Base-by-base conservation (phyloP, 176 grass and related monocot species). In the Avena sativa region DNA sequence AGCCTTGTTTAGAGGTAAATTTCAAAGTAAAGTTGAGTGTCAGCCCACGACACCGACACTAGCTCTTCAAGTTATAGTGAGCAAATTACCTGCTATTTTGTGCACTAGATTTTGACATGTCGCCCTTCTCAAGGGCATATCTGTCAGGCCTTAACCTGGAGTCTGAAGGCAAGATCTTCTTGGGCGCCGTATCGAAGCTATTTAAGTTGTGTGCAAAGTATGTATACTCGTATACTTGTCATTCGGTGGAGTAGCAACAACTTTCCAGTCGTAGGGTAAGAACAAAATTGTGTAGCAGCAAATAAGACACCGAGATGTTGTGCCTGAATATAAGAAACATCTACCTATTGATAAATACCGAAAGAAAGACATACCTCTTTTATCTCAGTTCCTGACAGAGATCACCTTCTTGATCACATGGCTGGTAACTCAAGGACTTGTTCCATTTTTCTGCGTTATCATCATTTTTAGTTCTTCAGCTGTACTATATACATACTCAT, bases 191-290 rank as follows among this genome's bases (percentile, higher is more conserved):
- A 15, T 96, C 91, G 1, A 99, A 99, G 68, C 94, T 99, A 82
- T 96, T 99, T 83, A 96, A 84, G n/a, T 99, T 99, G 82, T 99
- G 94, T 0, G 89, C 92, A 12, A 99, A 99, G 80, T 99, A 67
- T 47, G 94, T 96, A 30, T 94, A 99, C 85, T 99, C 94, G 79
- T 28, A 28, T 93, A 89, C 91, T 92, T 96, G 86, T 99, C 97
- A 55, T 83, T 80, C 6, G 86, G 46, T 80, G 97, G 94, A 63
- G 90, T n/a, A 44, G 93, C 86, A 74, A 89, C 87, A 28, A 92
- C 82, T 89, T 84, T 94, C 90, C 94, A 99, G 26, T 96, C 74
- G 89, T 99, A 81, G 50, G 79, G 47, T 10, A 80, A 72, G 43
- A 57, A 64, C 12, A 87, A 75, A 61, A 34, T 55, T 85, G 26